Percentiles rank a stretch among this genome's conserved stretches.
These are phyloP conservation scores for Lentinula lateritia DNA, from an alignment of 768 basidiomycete species.

Conservation along the genomic window DNA sequence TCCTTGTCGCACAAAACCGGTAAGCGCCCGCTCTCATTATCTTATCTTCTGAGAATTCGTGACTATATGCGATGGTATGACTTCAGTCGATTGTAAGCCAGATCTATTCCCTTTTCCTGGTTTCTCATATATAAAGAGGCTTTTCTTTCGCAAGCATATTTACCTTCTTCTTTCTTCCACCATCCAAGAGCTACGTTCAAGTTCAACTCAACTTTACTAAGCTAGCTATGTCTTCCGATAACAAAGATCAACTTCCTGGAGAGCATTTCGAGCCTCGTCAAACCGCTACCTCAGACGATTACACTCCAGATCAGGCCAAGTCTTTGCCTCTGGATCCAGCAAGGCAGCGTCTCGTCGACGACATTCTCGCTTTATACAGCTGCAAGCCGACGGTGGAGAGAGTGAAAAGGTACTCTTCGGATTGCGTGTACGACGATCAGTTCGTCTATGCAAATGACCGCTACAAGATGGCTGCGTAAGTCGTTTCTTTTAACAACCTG, in stretches of 20 bases:
- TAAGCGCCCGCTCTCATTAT: no score
- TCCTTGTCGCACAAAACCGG: no score
- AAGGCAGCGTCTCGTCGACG: conserved; percentile 32
- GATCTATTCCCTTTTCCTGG: not conserved
- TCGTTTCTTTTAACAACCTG: not conserved
- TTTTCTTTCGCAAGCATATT: not conserved
- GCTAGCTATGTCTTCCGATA: conserved; percentile 3
- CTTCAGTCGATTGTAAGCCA: not conserved
- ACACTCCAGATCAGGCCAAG: conserved; percentile 27
- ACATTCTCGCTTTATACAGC: conserved; percentile 33
- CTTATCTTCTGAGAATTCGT: not conserved
- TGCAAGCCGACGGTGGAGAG: conserved; percentile 31
- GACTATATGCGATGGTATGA: not conserved
- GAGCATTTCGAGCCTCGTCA: conserved; percentile 33
- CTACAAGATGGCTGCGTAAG: conserved; percentile 27
- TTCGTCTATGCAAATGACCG: conserved; percentile 36
- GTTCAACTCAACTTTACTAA: not conserved
- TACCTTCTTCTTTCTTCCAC: not conserved
- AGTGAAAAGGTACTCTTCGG: conserved; percentile 28
- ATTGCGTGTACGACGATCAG: conserved; percentile 24
- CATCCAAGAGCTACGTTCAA: not conserved
- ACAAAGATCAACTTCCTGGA: conserved; percentile 19
- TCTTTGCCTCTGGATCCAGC: conserved; percentile 30
- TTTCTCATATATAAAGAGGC: not conserved
- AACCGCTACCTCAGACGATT: conserved; percentile 24